These are phyloP conservation scores for Ceriops zippeliana DNA, from an alignment of 345 rosid species.

Conservation along the genomic window DNA sequence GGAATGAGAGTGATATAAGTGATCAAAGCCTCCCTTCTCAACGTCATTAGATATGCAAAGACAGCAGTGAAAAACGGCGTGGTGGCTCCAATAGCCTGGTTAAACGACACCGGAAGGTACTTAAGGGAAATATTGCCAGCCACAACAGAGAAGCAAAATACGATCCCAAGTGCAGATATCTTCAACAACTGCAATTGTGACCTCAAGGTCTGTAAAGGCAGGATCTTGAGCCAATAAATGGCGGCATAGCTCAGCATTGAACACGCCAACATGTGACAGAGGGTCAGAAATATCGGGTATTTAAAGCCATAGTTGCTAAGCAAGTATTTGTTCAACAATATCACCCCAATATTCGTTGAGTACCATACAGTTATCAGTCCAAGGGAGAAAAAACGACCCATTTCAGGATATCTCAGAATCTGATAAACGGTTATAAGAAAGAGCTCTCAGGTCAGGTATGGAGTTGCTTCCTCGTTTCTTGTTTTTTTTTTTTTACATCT, in stretches of 20 bases:
- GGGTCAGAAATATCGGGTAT: constrained; percentile 37
- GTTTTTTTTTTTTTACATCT: neutral
- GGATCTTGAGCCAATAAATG: constrained; percentile 31
- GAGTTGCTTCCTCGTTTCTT: neutral
- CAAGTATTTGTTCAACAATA: constrained; percentile 35
- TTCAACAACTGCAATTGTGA: constrained; percentile 34
- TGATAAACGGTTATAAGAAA: neutral
- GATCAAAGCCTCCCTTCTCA: constrained; percentile 35
- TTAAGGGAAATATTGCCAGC: constrained; percentile 43
- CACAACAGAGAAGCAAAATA: constrained; percentile 45
- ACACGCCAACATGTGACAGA: constrained; percentile 40
- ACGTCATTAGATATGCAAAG: constrained; percentile 36
- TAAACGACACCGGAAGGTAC: constrained; percentile 49
- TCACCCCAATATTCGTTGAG: constrained; percentile 33
- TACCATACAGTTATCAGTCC: constrained; percentile 27
- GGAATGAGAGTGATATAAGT: constrained; percentile 42
- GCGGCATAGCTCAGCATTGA: constrained; percentile 31
- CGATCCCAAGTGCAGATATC: constrained; percentile 40
- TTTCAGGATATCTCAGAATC: neutral
- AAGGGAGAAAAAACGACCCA: constrained; percentile 17
- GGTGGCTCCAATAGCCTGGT: constrained; percentile 50
- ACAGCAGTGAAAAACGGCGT: constrained; percentile 49
- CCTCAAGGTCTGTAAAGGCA: constrained; percentile 29
- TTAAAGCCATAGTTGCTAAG: constrained; percentile 38
- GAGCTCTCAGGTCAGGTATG: neutral